Conservation (phyloP, 306 rosid genomes). For the Castanea mollissima region DNA sequence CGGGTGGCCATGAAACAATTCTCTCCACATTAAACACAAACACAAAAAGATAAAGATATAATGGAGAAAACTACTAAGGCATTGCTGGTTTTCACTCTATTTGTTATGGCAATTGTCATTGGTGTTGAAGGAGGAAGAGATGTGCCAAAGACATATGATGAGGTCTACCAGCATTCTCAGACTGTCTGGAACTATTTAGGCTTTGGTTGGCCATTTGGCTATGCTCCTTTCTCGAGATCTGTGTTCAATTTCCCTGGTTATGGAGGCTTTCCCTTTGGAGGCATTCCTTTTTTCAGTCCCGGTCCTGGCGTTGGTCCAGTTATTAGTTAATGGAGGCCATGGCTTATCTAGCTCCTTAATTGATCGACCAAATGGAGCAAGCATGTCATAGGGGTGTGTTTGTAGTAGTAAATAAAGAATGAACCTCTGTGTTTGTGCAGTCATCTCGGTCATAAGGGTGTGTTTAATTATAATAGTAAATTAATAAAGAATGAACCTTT, state of each 20-base stretch:
- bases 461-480: too few relatives aligned
- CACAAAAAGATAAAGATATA: too few relatives aligned
- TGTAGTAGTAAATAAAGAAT: not conserved
- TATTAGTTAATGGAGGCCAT: too few relatives aligned
- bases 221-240: not conserved
- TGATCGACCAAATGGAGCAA: not conserved
- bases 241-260: not conserved
- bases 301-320: too few relatives aligned
- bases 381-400: not conserved
- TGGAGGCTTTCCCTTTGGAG: not conserved
- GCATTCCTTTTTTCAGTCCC: not conserved
- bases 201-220: not conserved
- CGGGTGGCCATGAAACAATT: too few relatives aligned
- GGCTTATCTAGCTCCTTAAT: not conserved
- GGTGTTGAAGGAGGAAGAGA: conserved; percentile 31
- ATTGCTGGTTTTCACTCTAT: too few relatives aligned
- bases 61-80: too few relatives aligned
- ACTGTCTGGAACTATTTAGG: not conserved
- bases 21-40: too few relatives aligned
- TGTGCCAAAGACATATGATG: not conserved
- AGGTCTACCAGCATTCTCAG: not conserved
- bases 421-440: not conserved
- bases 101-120: conserved; percentile 18
- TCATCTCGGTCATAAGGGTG: not conserved
- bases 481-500: too few relatives aligned